Evolutionary conservation across 345 rosid species (phyloP).

Genomic region (Viola odorata): DNA sequence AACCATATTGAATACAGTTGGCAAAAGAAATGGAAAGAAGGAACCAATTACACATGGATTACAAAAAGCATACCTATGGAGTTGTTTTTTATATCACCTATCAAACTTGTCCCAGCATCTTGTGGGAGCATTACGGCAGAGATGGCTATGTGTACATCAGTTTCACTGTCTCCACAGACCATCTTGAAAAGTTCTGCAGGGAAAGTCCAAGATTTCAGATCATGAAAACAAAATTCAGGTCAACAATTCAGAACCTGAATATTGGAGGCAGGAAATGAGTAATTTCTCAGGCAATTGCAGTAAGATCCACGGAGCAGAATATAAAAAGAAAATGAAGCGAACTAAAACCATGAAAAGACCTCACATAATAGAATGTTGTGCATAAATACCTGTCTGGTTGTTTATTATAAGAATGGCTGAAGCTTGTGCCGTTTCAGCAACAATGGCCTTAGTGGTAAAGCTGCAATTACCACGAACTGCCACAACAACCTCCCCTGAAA

Average conservation of each 20-base stretch:
- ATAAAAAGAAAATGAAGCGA: no score
- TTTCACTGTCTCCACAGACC: slow-evolving; percentile 78
- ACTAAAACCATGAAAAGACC: no score
- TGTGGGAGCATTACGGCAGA: slow-evolving; percentile 94
- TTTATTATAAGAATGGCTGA: slow-evolving; percentile 77
- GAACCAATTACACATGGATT: not conserved
- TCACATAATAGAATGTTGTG: not conserved
- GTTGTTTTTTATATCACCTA: slow-evolving; percentile 28
- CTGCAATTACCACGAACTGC: slow-evolving; percentile 82
- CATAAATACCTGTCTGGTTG: slow-evolving; percentile 51
- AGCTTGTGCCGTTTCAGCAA: slow-evolving; percentile 69
- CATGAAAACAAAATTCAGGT: slow-evolving; percentile 5
- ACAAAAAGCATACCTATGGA: slow-evolving; percentile 34
- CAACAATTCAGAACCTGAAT: no score
- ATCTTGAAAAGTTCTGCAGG: slow-evolving; percentile 87
- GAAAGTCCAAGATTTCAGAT: slow-evolving; percentile 13
- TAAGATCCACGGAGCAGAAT: no score
- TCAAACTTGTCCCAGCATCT: slow-evolving; percentile 75
- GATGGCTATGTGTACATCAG: slow-evolving; percentile 56
- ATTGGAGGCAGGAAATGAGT: no score
- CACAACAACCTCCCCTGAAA: slow-evolving; percentile 58
- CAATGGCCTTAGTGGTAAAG: slow-evolving; percentile 65
- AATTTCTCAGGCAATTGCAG: no score
- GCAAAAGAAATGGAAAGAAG: slow-evolving; percentile 10
- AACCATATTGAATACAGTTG: not conserved